Conservation (phyloP, 208 protist genomes). For the Vickermania ingenoplastis region DNA sequence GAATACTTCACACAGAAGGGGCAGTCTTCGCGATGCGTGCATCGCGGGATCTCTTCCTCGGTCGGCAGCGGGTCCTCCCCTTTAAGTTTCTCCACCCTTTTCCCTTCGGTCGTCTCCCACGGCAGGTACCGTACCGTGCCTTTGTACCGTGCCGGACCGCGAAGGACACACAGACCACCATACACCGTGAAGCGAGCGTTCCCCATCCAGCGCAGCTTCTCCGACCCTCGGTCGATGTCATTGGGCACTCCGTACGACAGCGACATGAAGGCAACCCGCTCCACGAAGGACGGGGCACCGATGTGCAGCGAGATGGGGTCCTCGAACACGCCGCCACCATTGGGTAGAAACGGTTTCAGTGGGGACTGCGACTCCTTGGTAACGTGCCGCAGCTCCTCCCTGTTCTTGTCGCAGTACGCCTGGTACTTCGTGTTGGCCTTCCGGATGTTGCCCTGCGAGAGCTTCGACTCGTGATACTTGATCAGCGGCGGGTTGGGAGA, state of each 20-base stretch:
- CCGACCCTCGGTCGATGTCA: conserved; percentile 75
- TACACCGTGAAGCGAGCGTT: conserved; percentile 73
- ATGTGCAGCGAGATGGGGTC: conserved; percentile 25
- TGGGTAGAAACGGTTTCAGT: conserved; percentile 29
- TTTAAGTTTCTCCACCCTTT: conserved; percentile 51
- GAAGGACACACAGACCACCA: conserved; percentile 44
- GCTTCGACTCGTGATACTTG: conserved; percentile 11
- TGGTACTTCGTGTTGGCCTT: conserved; percentile 15
- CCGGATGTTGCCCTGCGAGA: conserved; percentile 8
- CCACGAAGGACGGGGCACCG: conserved; percentile 26
- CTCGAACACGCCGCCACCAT: conserved; percentile 32
- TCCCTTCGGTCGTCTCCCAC: conserved; percentile 25
- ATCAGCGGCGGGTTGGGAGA: conserved; percentile 26
- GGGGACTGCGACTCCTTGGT: neutral
- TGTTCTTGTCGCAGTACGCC: conserved; percentile 13
- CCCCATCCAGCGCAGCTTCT: conserved; percentile 82
- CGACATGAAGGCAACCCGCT: conserved; percentile 78
- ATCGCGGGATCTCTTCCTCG: conserved; percentile 28
- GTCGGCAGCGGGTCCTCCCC: conserved; percentile 25
- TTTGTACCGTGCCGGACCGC: conserved; percentile 40
- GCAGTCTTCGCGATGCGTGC: conserved; percentile 53
- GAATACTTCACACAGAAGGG: conserved; percentile 48
- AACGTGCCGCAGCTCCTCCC: conserved; percentile 7
- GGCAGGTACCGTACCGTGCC: conserved; percentile 66
- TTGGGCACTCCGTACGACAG: conserved; percentile 76